Conservation (phyloP, 768 basidiomycete genomes). For the Xerocomus spinulosus region DNA sequence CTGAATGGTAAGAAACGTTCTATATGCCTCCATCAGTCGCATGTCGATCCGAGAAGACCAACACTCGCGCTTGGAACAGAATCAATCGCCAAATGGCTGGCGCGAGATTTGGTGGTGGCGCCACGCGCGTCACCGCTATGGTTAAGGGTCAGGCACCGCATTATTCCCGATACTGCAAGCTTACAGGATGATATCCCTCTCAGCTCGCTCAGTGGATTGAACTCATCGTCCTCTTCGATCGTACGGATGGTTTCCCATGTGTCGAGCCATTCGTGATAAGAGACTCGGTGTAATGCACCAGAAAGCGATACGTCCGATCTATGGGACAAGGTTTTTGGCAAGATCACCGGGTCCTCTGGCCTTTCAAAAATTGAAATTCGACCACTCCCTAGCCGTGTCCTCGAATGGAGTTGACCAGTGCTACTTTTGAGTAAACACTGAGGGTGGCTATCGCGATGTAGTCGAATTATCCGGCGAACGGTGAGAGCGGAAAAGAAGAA, state of each 20-base stretch:
- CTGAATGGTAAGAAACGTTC: conserved; percentile 44
- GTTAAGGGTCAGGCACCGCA: neutral
- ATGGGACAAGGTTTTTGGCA: neutral
- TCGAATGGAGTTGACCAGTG: neutral
- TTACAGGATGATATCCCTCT: conserved; percentile 9
- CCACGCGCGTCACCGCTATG: conserved; percentile 1
- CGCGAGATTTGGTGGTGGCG: conserved; percentile 25
- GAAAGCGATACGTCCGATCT: neutral
- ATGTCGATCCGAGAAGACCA: neutral
- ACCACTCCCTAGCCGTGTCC: neutral
- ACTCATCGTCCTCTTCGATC: neutral
- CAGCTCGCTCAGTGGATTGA: neutral
- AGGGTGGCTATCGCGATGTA: conserved; percentile 23
- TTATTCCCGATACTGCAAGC: neutral
- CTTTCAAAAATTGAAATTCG: conserved; percentile 1
- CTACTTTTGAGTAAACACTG: neutral
- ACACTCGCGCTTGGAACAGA: conserved; percentile 47
- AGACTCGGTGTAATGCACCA: neutral
- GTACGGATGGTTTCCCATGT: conserved; percentile 5
- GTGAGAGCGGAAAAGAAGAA: conserved; percentile 40
- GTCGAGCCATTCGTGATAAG: neutral
- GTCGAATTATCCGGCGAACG: conserved; percentile 10
- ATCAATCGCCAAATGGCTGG: conserved; percentile 50
- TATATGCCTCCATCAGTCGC: conserved; percentile 13
- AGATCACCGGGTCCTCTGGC: conserved; percentile 2